Base-by-base conservation (phyloP, 805 yeast genomes). In the Saturnispora mendoncae region DNA sequence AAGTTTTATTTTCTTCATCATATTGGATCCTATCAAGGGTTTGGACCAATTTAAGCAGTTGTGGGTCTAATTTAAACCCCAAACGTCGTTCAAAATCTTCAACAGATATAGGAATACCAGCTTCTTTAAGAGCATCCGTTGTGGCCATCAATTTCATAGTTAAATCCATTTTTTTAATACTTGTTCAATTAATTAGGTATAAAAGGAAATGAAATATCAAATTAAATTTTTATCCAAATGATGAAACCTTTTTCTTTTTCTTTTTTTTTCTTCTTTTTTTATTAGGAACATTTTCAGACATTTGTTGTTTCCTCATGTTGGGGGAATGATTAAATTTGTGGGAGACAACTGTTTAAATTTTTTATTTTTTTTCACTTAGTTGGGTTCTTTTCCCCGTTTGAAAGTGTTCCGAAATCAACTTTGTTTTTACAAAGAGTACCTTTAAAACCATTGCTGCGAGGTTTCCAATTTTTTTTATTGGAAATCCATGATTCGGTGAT, bases 361-460 rank as follows among this genome's bases (percentile, higher is more conserved):
- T 31, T 31, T 12, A n/a, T 31, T 31, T 31, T 19, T 18, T 31
- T 4, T 5, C 21, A 4, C 21, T 9, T 4, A n/a, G 33, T 17
- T 9, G 8, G 33, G 15, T 6, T 5, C 14, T 28, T 12, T 14
- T n/a, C 12, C 31, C n/a, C n/a, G n/a, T n/a, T n/a, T n/a, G n/a
- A n/a, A n/a, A 18, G 33, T 14, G 33, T 6, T 23, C 9, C 9
- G 6, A 6, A 23, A 23, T 9, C 25, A 6, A 23, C 6, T 23
- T 23, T 23, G 25, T 9, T n/a, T n/a, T n/a, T n/a, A n/a, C n/a
- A n/a, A n/a, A n/a, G n/a, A 25, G 38, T 50, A 79, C 76, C 85
- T 80, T 82, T 84, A 86, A 86, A 86, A 86, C 96, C 96, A 86
- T 86, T 86, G 95, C 88, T 76, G 84, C 80, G 87, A 85, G 95